Conservation (phyloP, 1,139 yeast genomes). For the Yamadazyma sp. region DNA sequence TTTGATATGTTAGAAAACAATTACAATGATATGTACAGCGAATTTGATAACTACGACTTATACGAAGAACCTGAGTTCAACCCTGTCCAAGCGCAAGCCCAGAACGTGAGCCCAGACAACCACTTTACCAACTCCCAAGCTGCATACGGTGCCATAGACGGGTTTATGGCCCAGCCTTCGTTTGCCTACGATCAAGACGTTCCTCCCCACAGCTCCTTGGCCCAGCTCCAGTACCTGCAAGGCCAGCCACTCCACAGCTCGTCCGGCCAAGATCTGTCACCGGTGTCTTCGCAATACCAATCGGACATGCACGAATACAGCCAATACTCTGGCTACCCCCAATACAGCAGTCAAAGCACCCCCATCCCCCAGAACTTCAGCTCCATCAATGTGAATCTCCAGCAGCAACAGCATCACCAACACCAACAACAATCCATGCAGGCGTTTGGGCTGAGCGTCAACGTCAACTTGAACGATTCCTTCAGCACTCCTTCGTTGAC, state of each 20-base stretch:
- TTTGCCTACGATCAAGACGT: not conserved
- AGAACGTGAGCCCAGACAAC: not conserved
- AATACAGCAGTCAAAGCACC: slow-evolving; percentile 1
- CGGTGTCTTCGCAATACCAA: slow-evolving; percentile 1
- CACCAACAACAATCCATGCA: too few species aligned
- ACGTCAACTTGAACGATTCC: slow-evolving; percentile 1
- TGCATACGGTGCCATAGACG: not conserved
- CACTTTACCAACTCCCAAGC: not conserved
- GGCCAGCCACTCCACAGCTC: not conserved
- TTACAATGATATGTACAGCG: slow-evolving; percentile 12
- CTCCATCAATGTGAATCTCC: slow-evolving; percentile 4
- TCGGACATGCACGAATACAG: not conserved
- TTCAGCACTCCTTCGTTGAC: slow-evolving; percentile 13
- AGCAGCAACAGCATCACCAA: not conserved
- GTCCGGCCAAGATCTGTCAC: not conserved
- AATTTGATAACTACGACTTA: slow-evolving; percentile 9
- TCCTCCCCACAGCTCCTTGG: not conserved
- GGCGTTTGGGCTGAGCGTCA: not conserved
- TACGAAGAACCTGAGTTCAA: slow-evolving; percentile 9
- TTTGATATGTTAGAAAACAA: slow-evolving; percentile 17
- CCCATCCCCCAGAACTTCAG: slow-evolving; percentile 1
- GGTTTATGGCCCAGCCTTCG: not conserved
- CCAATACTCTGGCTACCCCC: not conserved
- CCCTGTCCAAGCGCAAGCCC: slow-evolving; percentile 1
- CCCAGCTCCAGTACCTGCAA: not conserved